Conservation (phyloP, 116 monocot genomes). For the Iris pallida region DNA sequence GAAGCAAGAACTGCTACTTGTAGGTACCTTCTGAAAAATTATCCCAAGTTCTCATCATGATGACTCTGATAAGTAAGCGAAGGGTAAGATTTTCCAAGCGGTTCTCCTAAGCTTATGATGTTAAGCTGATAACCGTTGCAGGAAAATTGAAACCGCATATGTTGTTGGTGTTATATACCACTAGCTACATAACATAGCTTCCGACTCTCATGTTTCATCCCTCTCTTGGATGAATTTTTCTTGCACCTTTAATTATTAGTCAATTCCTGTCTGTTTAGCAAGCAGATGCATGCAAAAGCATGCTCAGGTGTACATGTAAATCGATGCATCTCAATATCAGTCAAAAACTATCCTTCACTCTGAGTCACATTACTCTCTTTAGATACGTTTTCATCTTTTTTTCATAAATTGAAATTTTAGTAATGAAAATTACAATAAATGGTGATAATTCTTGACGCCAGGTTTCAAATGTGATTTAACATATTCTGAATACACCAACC, state of each 20-base stretch:
- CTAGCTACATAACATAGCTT: constrained; percentile 4
- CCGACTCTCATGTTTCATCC: constrained; percentile 3
- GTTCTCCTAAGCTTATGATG: not conserved
- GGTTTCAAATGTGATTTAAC: not conserved
- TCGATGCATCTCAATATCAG: constrained; percentile 6
- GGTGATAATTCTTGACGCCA: not conserved
- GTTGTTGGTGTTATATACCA: not conserved
- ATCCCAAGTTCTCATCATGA: not conserved
- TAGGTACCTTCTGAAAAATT: not conserved
- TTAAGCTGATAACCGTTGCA: not conserved
- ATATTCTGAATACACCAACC: not conserved
- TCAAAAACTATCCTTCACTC: constrained; percentile 3
- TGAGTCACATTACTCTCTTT: no score
- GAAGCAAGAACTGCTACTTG: not conserved
- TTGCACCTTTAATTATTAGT: not conserved
- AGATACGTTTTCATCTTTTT: not conserved
- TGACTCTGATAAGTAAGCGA: not conserved
- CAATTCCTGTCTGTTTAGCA: constrained; percentile 5
- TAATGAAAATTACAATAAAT: no score
- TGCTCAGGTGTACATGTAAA: constrained; percentile 10
- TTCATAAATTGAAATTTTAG: not conserved
- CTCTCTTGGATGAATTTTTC: constrained; percentile 16
- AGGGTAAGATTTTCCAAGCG: constrained; percentile 6
- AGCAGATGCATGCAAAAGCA: constrained; percentile 3
- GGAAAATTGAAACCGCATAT: not conserved